These are phyloP conservation scores for Trichoderma gracile DNA, from an alignment of 2,329 filamentous ascomycete genomes.

Conservation along the genomic window DNA sequence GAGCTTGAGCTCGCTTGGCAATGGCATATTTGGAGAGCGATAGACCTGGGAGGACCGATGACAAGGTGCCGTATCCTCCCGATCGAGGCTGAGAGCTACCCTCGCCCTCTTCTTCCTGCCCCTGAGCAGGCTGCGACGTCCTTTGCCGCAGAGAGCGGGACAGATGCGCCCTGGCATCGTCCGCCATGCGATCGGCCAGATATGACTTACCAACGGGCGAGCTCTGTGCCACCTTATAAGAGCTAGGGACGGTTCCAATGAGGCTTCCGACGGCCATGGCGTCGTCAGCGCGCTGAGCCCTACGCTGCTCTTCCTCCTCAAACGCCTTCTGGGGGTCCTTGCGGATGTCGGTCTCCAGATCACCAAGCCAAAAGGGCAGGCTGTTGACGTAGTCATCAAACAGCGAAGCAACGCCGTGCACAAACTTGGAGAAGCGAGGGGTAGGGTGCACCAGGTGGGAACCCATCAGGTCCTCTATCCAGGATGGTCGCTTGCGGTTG, in stretches of 20 bases:
- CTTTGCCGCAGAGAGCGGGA: constrained; percentile 34
- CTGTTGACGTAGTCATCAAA: constrained; percentile 97
- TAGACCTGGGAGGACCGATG: constrained; percentile 77
- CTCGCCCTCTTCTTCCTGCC: constrained; percentile 40
- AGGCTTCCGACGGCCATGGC: constrained; percentile 88
- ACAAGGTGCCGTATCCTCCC: constrained; percentile 57
- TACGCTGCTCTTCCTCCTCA: constrained; percentile 84
- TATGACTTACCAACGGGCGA: constrained; percentile 70
- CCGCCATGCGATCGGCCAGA: constrained; percentile 56
- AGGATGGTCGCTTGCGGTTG: constrained; percentile 70
- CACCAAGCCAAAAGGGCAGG: constrained; percentile 92
- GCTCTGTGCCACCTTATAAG: constrained; percentile 61
- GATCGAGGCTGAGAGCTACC: constrained; percentile 38
- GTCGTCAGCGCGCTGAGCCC: constrained; percentile 78
- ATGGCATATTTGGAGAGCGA: constrained; percentile 75
- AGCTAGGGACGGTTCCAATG: constrained; percentile 59
- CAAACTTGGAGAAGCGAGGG: constrained; percentile 93
- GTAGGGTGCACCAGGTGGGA: constrained; percentile 90
- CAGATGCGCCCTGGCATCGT: constrained; percentile 44
- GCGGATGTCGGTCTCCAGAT: constrained; percentile 89
- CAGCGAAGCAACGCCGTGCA: constrained; percentile 85
- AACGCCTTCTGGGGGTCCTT: constrained; percentile 89
- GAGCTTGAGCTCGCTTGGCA: constrained; percentile 53
- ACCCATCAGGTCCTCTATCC: constrained; percentile 88
- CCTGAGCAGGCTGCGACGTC: constrained; percentile 32